Evolutionary conservation across 345 rosid species (phyloP), one percentile per base, ranked within the genome.

Genomic region (Barbarea vulgaris): DNA sequence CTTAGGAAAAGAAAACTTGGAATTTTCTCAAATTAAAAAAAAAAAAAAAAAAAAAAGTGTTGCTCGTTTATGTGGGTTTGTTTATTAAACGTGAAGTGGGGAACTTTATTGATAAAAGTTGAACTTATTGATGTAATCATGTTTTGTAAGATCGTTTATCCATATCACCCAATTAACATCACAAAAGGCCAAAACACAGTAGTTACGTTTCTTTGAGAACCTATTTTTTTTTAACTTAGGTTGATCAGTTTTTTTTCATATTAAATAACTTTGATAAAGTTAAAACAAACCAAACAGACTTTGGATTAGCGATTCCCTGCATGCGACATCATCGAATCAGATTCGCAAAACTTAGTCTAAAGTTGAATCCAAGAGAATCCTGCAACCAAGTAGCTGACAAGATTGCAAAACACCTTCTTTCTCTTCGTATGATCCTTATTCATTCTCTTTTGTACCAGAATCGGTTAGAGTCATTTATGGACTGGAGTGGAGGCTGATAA

Each of bases 91-190:
- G 37, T 53, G 58, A 50, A 12, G 15, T 21, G 33, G 7, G 7
- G 52, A 17, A 2, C 19, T 22, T n/a, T 18, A 33, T 41, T 27
- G 30, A 42, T 27, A 14, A 44, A 36, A 9, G 15, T 21, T 69
- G 24, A 30, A 31, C 19, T 3, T 28, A 19, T 30, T 36, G 30
- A 27, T 50, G 18, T 36, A 7, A 17, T 46, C 25, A 19, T 33
- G 67, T 48, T 69, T 59, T 59, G 58, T 59, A 36, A 33, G 58
- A 71, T 48, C 19, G 36, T 34, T 46, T 30, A 59, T 59, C 67
- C 50, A 21, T 44, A 27, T 28, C 46, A 70, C n/a, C n/a, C 17
- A 18, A 44, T 30, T 30, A 37, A 47, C 31, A 57, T 44, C 21
- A 55, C 30, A 27, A 28, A 8, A 46, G 18, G 66, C 57, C 66